Conservation (phyloP, 306 rosid species). For the Echinosophora koreensis region DNA sequence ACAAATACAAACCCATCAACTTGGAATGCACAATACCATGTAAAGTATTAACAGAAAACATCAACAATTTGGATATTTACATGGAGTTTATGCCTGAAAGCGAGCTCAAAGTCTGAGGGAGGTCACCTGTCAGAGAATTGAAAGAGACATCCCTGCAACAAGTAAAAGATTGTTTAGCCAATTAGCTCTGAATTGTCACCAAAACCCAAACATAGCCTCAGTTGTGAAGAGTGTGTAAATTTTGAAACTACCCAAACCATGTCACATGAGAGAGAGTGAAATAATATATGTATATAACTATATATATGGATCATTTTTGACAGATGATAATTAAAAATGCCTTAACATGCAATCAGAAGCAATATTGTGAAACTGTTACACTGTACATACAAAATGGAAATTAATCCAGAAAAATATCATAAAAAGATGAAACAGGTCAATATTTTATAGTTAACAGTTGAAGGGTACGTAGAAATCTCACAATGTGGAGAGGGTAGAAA, state of each 20-base stretch:
- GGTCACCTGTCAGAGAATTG: constrained; percentile 77
- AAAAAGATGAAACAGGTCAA: constrained; percentile 22
- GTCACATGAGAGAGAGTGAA: constrained; percentile 31
- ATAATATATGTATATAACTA: background rate
- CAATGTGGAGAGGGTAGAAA: constrained; percentile 77
- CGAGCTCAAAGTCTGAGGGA: constrained; percentile 87
- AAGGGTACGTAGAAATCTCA: constrained; percentile 60
- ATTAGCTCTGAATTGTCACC: constrained; percentile 13
- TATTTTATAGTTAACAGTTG: constrained; percentile 17
- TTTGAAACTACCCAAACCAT: constrained; percentile 17
- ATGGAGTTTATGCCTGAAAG: constrained; percentile 72
- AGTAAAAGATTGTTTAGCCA: constrained; percentile 44
- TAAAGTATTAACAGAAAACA: constrained; percentile 34
- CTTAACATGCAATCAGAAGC: constrained; percentile 31
- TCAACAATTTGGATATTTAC: constrained; percentile 57
- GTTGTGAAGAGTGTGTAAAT: constrained; percentile 8
- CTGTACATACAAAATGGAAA: background rate
- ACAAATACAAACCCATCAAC: constrained; percentile 47
- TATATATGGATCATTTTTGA: constrained; percentile 6
- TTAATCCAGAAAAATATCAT: background rate
- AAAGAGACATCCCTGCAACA: constrained; percentile 90
- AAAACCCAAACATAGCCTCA: constrained; percentile 37
- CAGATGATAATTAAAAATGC: constrained; percentile 11
- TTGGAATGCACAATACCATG: constrained; percentile 44
- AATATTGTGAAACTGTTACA: constrained; percentile 31